These are phyloP conservation scores for Lasiosphaeria miniovina DNA, from an alignment of 495 filamentous ascomycete genomes.

Conservation along the genomic window DNA sequence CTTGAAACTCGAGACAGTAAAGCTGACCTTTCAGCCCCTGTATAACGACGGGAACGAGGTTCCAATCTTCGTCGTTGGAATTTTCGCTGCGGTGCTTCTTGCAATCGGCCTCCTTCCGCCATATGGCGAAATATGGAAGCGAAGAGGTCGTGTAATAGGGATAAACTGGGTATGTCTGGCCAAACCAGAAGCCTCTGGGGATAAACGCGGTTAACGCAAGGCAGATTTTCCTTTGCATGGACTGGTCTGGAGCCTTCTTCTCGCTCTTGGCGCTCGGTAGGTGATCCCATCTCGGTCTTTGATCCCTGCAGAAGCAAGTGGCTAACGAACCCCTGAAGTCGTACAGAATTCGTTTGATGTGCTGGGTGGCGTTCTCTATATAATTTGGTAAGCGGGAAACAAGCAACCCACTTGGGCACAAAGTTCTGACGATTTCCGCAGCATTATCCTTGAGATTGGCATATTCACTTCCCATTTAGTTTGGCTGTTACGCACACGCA, in stretches of 20 bases:
- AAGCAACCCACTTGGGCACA: not conserved
- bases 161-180: constrained; percentile 49
- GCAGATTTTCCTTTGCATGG: constrained; percentile 64
- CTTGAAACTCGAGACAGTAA: constrained; percentile 7
- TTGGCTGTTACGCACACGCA: constrained; percentile 64
- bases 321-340: constrained; percentile 33
- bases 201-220: not conserved
- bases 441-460: constrained; percentile 62
- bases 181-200: constrained; percentile 1
- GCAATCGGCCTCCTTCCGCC: constrained; percentile 68
- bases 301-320: constrained; percentile 7
- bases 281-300: not conserved
- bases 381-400: constrained; percentile 55
- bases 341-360: constrained; percentile 69
- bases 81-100: constrained; percentile 69
- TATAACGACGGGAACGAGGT: constrained; percentile 51
- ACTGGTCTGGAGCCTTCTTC: constrained; percentile 71
- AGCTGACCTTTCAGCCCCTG: constrained; percentile 25
- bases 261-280: constrained; percentile 68
- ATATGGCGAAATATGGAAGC: constrained; percentile 70
- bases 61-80: constrained; percentile 57
- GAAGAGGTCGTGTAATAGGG: constrained; percentile 65
- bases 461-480: constrained; percentile 67
- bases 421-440: constrained; percentile 16
- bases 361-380: constrained; percentile 66